Conservation (phyloP, 2,329 filamentous ascomycete genomes). For the Diaporthe sp. region DNA sequence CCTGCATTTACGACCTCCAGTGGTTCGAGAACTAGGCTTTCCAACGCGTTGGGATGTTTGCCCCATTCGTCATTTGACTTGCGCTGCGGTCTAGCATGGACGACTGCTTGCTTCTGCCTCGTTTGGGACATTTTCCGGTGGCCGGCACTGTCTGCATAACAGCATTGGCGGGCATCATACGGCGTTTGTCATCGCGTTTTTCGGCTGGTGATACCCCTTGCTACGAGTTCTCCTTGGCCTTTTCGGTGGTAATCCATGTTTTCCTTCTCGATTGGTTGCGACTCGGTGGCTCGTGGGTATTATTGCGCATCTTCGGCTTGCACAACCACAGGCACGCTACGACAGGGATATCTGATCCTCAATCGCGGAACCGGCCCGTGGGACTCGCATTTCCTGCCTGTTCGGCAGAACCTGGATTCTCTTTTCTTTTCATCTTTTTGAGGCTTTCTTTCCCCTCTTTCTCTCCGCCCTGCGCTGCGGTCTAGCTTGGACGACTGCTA, state of each 20-base stretch:
- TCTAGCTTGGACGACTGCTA: slow-evolving; percentile 28
- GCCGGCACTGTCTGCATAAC: neutral
- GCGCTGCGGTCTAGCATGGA: slow-evolving; percentile 2
- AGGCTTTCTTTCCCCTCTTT: neutral
- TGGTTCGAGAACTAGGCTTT: neutral
- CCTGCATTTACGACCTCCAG: neutral
- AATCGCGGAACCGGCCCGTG: neutral
- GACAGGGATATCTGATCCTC: neutral
- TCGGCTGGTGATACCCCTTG: neutral
- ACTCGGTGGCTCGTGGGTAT: neutral
- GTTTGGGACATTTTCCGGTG: neutral
- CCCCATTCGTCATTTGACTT: neutral
- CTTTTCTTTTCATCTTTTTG: neutral
- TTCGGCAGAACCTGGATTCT: neutral
- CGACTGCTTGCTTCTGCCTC: neutral
- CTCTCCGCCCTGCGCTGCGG: neutral
- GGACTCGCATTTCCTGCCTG: neutral
- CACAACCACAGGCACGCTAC: neutral
- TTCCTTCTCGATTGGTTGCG: neutral
- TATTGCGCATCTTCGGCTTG: neutral
- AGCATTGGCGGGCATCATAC: neutral
- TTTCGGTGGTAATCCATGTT: neutral
- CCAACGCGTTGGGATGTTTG: neutral
- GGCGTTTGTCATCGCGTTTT: neutral
- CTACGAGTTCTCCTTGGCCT: neutral